Evolutionary conservation across 2,329 filamentous ascomycete genomes (phyloP).

Genomic region (Ascochyta pisi): DNA sequence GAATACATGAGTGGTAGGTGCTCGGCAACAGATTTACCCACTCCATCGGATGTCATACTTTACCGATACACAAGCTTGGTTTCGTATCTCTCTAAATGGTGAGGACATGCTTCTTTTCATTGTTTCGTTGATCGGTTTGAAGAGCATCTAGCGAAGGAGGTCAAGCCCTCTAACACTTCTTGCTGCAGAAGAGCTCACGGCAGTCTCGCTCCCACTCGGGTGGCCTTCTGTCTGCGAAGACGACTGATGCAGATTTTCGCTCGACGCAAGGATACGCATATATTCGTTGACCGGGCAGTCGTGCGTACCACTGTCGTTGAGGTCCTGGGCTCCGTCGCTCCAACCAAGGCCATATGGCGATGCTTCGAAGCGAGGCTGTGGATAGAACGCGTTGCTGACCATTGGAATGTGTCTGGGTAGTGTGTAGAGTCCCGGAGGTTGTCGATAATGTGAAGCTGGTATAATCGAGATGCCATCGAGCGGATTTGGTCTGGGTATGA

Average conservation of each 20-base stretch:
- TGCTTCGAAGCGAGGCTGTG: background rate
- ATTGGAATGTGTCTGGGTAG: background rate
- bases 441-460: conserved; percentile 23
- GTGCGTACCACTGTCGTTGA: background rate
- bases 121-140: background rate
- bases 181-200: background rate
- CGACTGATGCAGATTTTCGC: conserved; percentile 7
- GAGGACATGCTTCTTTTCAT: no score
- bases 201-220: background rate
- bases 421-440: background rate
- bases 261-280: conserved; percentile 18
- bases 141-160: background rate
- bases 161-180: background rate
- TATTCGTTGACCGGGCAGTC: background rate
- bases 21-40: no score
- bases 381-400: conserved; percentile 18
- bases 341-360: conserved; percentile 26
- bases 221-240: background rate
- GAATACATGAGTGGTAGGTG: no score
- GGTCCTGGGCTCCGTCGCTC: conserved; percentile 10
- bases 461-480: conserved; percentile 21
- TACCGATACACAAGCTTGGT: no score
- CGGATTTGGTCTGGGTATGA: conserved; percentile 3
- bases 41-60: no score
- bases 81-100: no score